Percentiles rank a stretch among this genome's conserved stretches.
Evolutionary conservation across 805 yeast genomes (phyloP).

Genomic region (Wickerhamiella occidentalis): DNA sequence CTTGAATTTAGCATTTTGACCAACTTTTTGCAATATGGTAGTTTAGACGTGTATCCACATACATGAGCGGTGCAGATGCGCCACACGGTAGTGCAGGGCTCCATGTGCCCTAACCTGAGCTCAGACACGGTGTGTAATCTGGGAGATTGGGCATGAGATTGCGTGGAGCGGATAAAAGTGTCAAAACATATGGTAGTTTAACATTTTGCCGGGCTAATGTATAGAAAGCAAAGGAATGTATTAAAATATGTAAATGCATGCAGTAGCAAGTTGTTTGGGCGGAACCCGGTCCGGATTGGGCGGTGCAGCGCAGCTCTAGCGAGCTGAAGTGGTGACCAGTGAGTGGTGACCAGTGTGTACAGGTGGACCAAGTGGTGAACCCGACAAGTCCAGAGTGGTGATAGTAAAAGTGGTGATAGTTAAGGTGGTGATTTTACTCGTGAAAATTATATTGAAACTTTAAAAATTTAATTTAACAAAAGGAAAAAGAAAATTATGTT

Average conservation of each 20-base stretch:
- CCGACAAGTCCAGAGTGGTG: too few relatives aligned
- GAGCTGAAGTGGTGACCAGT: too few relatives aligned
- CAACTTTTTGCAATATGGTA: background rate
- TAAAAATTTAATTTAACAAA: background rate
- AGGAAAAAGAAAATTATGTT: background rate
- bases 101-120: conserved; percentile 2
- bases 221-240: background rate
- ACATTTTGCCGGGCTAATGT: conserved; percentile 4
- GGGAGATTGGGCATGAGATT: background rate
- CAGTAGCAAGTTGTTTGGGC: conserved; percentile 7
- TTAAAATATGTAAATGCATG: conserved; percentile 11
- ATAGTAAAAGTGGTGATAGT: background rate
- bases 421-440: background rate
- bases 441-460: background rate
- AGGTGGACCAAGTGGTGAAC: too few relatives aligned
- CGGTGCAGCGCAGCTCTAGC: too few relatives aligned
- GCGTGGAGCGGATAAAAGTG: conserved; percentile 6
- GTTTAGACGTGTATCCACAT: background rate
- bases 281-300: background rate
- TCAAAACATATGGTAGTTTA: conserved; percentile 8
- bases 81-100: conserved; percentile 2
- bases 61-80: conserved; percentile 8
- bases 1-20: too few relatives aligned
- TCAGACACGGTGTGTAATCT: conserved; percentile 9
- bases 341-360: too few relatives aligned